Evolutionary conservation across 2,329 filamentous ascomycete genomes (phyloP), one percentile per base, ranked within the genome.

Genomic region (Neofusicoccum parvum): DNA sequence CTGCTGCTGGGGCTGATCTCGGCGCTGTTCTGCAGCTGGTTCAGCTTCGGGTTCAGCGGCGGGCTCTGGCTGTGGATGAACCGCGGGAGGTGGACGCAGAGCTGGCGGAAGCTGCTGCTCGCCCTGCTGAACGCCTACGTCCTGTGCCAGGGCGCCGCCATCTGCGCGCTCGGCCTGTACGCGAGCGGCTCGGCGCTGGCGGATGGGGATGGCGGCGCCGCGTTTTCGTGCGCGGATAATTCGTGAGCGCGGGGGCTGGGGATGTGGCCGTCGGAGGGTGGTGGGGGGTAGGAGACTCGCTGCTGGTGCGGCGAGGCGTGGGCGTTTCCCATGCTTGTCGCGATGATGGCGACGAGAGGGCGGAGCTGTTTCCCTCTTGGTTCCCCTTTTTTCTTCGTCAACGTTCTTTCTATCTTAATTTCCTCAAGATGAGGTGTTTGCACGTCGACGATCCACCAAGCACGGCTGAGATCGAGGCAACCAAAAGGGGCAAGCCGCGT

Each of bases 21-120:
- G 10, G 73, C 88, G 1, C 75, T 90, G 1, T 90, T 91, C 67
- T 86, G 85, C 20, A 87, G 83, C 63, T 91, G 89, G 88, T 91
- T 91, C 74, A 88, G 86, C 62, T 85, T 79, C 69, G 80, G 80
- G 0, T 70, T 84, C 3, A 77, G 76, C 20, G 80, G 78, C 9
- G 69, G 78, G 2, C 80, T 83, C 68, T 83, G 81, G 80, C 69
- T 84, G 62, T 80, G 80, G 68, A 75, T 86, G 66, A 81, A 85
- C 68, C 73, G 75, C 62, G 80, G 78, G 1, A 69, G 69, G 14
- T 80, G 75, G 72, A 70, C 65, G 3, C 71, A 75, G 34, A 79
- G 75, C 43, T 74, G 71, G 51, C 74, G 76, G 50, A 86, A 85
- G 72, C 80, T 79, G 32, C 65, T 68, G 2, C 71, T 85, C 27